Base-by-base conservation (phyloP, 305 asterid species). In the Andrographis paniculata region DNA sequence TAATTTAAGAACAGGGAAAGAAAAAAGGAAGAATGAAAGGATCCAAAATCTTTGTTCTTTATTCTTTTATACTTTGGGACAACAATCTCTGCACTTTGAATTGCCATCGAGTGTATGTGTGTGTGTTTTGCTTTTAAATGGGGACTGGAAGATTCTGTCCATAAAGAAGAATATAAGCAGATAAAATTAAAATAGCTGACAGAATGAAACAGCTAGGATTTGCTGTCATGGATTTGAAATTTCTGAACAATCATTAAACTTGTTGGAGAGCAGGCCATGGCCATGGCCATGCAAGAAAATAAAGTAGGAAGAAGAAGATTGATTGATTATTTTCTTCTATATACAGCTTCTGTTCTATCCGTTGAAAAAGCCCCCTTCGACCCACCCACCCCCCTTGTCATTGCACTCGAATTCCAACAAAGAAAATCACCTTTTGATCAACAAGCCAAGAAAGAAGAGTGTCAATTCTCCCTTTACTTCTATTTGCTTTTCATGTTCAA, bases 211-310 rank as follows among this genome's bases (percentile, higher is more conserved):
- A 76, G 78, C 77, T 65, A 74, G 62, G 78, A 74, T 76, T 60
- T 72, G 71, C 73, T 77, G 77, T 56, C 82, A 66, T 45, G 61
- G 69, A 64, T 59, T 54, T 68, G 30, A 24, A 24, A 64, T 38
- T 64, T 58, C 70, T 53, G 14, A 31, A 10, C 1, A 68, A 79
- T 77, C 52, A 79, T 75, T 4, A 63, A 41, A 68, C 4, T 70
- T 68, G 75, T 83, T 64, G 94, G 78, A 79, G 84, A 83, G n/a
- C n/a, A n/a, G n/a, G n/a, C n/a, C n/a, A n/a, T n/a, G n/a, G n/a
- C n/a, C n/a, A n/a, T n/a, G n/a, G n/a, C 94, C 91, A 83, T 79
- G 94, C 87, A 79, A 50, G 10, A 72, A 76, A 57, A 68, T 66
- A 42, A 55, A 41, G n/a, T n/a, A n/a, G n/a, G n/a, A n/a, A n/a